Evolutionary conservation across 2,329 filamentous ascomycete genomes (phyloP).

Genomic region (Aspergillus sp.): DNA sequence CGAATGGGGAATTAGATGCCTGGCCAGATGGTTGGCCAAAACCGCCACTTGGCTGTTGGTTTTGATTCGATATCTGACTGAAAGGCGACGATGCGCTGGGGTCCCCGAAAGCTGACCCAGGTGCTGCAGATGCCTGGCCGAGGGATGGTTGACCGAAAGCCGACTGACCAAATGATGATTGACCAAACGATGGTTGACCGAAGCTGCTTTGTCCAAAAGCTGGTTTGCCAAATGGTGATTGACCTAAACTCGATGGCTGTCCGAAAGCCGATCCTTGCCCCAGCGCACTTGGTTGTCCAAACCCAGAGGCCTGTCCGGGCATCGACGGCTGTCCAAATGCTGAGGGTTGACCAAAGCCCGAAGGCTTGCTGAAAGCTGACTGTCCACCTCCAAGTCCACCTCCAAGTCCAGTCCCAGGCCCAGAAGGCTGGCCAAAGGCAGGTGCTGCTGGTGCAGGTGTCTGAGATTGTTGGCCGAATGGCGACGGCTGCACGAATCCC

Average conservation of each 20-base stretch:
- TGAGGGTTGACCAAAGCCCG: conserved; percentile 7
- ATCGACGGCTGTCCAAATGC: conserved; percentile 14
- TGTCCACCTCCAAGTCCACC: conserved; percentile 9
- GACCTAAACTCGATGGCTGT: conserved; percentile 24
- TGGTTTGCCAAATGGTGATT: conserved; percentile 15
- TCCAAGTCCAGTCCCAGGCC: neutral
- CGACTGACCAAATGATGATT: conserved; percentile 28
- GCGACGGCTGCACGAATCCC: conserved; percentile 26
- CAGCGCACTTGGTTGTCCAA: conserved; percentile 18
- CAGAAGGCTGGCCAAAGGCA: conserved; percentile 12
- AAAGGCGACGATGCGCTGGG: conserved; percentile 35
- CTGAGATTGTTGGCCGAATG: conserved; percentile 32
- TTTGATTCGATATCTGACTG: conserved; percentile 30
- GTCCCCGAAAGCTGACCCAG: conserved; percentile 28
- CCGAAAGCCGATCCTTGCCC: conserved; percentile 33
- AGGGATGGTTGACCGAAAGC: conserved; percentile 18
- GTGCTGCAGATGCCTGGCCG: conserved; percentile 17
- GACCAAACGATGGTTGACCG: conserved; percentile 24
- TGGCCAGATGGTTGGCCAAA: conserved; percentile 18
- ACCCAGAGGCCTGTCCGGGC: conserved; percentile 13
- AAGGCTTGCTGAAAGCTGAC: conserved; percentile 20
- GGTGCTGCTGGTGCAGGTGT: conserved; percentile 13
- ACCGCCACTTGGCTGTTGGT: conserved; percentile 19
- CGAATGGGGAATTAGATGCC: conserved; percentile 22
- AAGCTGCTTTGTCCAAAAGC: conserved; percentile 38